phyloP scores from a whole-genome alignment of 2,329 filamentous ascomycete genomes.

The Exophiala dermatitidis region DNA sequence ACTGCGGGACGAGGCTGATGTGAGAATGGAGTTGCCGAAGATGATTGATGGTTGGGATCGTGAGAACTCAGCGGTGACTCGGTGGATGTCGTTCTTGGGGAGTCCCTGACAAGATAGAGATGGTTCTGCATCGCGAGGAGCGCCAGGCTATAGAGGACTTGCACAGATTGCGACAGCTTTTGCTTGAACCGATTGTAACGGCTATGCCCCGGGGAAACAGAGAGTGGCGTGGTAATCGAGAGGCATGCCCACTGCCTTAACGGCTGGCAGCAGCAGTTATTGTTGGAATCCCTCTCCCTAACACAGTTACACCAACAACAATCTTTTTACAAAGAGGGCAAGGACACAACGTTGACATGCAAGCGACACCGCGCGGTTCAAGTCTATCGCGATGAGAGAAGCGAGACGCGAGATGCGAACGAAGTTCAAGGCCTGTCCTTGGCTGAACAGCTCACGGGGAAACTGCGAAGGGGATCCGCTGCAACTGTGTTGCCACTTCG shows the following conservation, averaged over 20 bases:
- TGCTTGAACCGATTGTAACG: background rate
- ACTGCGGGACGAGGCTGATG: conserved; percentile 7
- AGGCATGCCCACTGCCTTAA: conserved; percentile 12
- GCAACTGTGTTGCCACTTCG: conserved; percentile 17
- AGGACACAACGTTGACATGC: background rate
- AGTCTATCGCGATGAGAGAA: conserved; percentile 15
- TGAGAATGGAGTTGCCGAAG: conserved; percentile 6
- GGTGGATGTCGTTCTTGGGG: conserved; percentile 9
- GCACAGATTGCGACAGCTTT: background rate
- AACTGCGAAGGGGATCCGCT: conserved; percentile 14
- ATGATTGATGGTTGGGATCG: conserved; percentile 6
- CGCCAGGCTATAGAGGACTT: background rate
- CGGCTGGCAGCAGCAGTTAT: no score
- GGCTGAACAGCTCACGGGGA: conserved; percentile 12
- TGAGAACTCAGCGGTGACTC: conserved; percentile 8
- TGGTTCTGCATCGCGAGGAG: conserved; percentile 12
- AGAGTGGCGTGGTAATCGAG: background rate
- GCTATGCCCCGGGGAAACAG: background rate
- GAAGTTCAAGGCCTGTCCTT: conserved; percentile 17
- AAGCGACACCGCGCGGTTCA: background rate
- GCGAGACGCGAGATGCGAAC: conserved; percentile 19
- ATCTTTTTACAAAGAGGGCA: background rate
- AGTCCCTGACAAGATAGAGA: conserved; percentile 7
- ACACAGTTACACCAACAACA: no score
- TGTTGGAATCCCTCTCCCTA: no score